These are phyloP conservation scores for Elaeagnus macrophylla DNA, from an alignment of 306 rosid species.

Conservation along the genomic window DNA sequence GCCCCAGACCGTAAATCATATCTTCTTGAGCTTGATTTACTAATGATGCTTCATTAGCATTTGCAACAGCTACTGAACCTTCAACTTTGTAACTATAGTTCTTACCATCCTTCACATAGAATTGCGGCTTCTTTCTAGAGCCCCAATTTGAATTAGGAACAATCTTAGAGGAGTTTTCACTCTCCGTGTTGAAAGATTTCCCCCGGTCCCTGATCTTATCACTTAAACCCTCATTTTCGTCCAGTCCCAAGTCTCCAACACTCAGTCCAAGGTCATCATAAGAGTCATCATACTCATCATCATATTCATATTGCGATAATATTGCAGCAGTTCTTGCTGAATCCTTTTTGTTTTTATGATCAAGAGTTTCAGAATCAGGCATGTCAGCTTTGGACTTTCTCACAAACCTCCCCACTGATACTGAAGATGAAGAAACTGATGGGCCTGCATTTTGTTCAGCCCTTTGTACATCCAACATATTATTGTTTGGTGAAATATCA, in stretches of 20 bases:
- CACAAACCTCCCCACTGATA: slow-evolving; percentile 55
- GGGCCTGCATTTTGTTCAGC: slow-evolving; percentile 32
- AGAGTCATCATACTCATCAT: slow-evolving; percentile 94
- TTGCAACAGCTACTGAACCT: slow-evolving; percentile 84
- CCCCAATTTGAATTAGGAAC: slow-evolving; percentile 74
- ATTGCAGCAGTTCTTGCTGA: slow-evolving; percentile 41
- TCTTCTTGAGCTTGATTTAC: slow-evolving; percentile 53
- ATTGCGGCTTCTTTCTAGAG: slow-evolving; percentile 76
- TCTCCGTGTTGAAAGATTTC: slow-evolving; percentile 33
- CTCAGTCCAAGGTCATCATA: slow-evolving; percentile 94
- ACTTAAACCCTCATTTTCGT: slow-evolving; percentile 45
- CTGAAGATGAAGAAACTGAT: slow-evolving; percentile 39
- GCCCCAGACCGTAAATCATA: slow-evolving; percentile 84
- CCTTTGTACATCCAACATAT: slow-evolving; percentile 23
- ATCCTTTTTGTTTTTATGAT: slow-evolving; percentile 37
- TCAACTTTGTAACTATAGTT: slow-evolving; percentile 94
- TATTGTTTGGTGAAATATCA: slow-evolving; percentile 19
- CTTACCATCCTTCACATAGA: slow-evolving; percentile 91
- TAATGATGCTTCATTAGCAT: slow-evolving; percentile 64
- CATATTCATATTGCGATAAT: slow-evolving; percentile 72
- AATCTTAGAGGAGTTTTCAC: slow-evolving; percentile 35
- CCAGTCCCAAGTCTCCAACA: slow-evolving; percentile 66
- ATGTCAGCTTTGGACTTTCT: slow-evolving; percentile 57
- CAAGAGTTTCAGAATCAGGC: slow-evolving; percentile 38
- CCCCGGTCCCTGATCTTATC: slow-evolving; percentile 29